phyloP scores from a whole-genome alignment of 805 yeast species.

The Barnettozyma wickerhamii region DNA sequence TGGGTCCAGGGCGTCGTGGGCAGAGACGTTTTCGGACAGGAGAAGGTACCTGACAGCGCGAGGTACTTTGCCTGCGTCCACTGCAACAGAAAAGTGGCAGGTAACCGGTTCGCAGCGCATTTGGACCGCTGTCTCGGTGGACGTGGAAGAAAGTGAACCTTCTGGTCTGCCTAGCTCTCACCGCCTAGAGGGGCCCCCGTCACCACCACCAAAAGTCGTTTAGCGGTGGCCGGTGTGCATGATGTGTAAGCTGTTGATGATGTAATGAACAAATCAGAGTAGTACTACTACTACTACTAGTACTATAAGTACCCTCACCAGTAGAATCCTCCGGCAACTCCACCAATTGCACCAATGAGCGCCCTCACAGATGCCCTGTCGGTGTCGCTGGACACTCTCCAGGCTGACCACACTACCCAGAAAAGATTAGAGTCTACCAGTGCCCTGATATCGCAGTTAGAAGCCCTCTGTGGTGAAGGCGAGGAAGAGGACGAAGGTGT shows the following conservation, averaged over 20 bases:
- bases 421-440: not conserved
- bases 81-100: slow-evolving; percentile 85
- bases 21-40: slow-evolving; percentile 48
- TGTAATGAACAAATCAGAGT: not conserved
- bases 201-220: too few species aligned
- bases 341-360: not conserved
- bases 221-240: too few species aligned
- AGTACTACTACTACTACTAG: too few species aligned
- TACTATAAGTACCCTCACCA: too few species aligned
- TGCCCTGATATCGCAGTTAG: not conserved
- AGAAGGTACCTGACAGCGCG: slow-evolving; percentile 44
- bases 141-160: slow-evolving; percentile 38
- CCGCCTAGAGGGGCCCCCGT: too few species aligned
- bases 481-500: slow-evolving; percentile 3
- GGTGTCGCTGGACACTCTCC: not conserved
- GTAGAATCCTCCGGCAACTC: not conserved
- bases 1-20: slow-evolving; percentile 15
- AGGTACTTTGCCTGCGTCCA: slow-evolving; percentile 73
- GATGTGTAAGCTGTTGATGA: not conserved
- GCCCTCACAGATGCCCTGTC: slow-evolving; percentile 2
- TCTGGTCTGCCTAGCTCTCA: too few species aligned
- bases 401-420: not conserved
- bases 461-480: not conserved
- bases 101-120: slow-evolving; percentile 90
- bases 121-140: slow-evolving; percentile 86